Conservation (phyloP, 2,329 filamentous ascomycete species). For the Leptographium radiaticola region DNA sequence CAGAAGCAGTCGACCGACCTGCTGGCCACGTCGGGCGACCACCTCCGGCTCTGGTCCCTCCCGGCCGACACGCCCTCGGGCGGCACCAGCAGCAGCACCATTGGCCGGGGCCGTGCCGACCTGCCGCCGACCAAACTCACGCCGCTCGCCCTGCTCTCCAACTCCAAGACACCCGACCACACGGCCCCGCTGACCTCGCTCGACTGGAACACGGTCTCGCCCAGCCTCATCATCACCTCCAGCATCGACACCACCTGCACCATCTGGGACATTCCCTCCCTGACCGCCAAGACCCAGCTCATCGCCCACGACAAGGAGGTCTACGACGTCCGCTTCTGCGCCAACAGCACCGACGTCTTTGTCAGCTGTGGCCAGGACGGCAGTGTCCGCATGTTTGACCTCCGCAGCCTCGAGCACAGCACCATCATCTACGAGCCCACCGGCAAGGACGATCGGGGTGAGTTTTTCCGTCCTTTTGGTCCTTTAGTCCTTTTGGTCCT, state of each 20-base stretch:
- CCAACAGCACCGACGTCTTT: constrained; percentile 96
- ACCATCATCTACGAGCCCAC: constrained; percentile 98
- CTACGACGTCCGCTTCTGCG: constrained; percentile 95
- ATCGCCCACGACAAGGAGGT: constrained; percentile 99
- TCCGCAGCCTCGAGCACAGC: constrained; percentile 90
- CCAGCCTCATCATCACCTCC: constrained; percentile 94
- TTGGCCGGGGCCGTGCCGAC: constrained; percentile 25
- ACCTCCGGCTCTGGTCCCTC: constrained; percentile 85
- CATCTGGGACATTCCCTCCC: constrained; percentile 96
- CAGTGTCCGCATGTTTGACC: constrained; percentile 96
- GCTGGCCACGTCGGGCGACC: constrained; percentile 87
- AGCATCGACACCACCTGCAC: constrained; percentile 99
- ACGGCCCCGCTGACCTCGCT: constrained; percentile 91
- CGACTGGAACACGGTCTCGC: constrained; percentile 96
- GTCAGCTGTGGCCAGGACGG: constrained; percentile 96
- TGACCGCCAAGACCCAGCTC: constrained; percentile 94
- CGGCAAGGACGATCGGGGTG: constrained; percentile 67
- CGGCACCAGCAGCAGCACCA: constrained; percentile 38
- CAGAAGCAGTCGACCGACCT: constrained; percentile 94
- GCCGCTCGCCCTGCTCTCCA: constrained; percentile 82
- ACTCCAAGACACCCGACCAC: constrained; percentile 96
- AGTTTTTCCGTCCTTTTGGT: constrained; percentile 10
- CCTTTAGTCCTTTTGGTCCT: neutral
- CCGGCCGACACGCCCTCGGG: constrained; percentile 52
- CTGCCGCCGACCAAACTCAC: constrained; percentile 66